Evolutionary conservation across 306 rosid species (phyloP).

Genomic region (Trifolium pratense): DNA sequence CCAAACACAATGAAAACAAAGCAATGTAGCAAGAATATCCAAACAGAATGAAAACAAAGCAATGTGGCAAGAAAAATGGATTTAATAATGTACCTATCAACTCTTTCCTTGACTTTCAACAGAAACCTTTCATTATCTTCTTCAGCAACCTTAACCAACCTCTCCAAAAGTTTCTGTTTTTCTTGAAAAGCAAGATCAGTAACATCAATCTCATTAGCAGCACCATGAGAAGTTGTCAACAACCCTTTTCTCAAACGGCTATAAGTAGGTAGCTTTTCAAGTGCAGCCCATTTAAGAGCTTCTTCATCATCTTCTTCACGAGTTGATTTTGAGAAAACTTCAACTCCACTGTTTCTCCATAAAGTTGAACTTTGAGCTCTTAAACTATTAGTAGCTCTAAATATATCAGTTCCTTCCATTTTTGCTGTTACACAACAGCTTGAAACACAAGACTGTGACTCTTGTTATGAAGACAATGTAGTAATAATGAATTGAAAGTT

Average conservation of each 20-base stretch:
- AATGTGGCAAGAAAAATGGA: too few species aligned
- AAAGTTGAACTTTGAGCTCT: conserved; percentile 44
- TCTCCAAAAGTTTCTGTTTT: conserved; percentile 48
- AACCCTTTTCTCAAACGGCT: conserved; percentile 72
- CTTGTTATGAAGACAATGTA: not conserved
- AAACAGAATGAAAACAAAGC: too few species aligned
- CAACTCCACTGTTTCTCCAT: conserved; percentile 59
- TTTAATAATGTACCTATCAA: conserved; percentile 49
- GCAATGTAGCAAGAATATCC: too few species aligned
- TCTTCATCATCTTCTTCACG: conserved; percentile 70
- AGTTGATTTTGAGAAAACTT: conserved; percentile 61
- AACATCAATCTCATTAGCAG: conserved; percentile 58
- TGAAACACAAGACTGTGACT: not conserved
- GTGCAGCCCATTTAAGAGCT: conserved; percentile 80
- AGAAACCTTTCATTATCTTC: conserved; percentile 57
- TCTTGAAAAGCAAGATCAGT: conserved; percentile 52
- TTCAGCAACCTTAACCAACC: conserved; percentile 57
- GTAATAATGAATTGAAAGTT: not conserved
- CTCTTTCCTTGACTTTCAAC: conserved; percentile 62
- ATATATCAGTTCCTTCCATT: conserved; percentile 60
- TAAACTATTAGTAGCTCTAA: conserved; percentile 46
- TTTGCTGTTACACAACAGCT: conserved; percentile 14
- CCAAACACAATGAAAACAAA: too few species aligned
- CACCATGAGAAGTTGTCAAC: conserved; percentile 54
- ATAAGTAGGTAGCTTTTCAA: conserved; percentile 82